Evolutionary conservation across 2,329 filamentous ascomycete species (phyloP).

Genomic region (Exserohilum rostratum): DNA sequence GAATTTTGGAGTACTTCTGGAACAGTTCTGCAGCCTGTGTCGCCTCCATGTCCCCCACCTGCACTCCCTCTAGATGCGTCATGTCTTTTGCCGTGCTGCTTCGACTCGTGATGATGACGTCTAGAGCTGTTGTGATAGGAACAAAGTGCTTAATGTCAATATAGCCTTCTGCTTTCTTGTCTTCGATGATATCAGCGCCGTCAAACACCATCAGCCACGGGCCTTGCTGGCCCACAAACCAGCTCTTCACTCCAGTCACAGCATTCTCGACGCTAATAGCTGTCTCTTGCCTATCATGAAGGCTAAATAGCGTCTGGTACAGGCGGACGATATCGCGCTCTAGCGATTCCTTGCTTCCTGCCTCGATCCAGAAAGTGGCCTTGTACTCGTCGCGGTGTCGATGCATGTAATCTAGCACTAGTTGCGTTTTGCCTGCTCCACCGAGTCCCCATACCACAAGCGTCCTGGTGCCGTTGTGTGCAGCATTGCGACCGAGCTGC

Average conservation of each 20-base stretch:
- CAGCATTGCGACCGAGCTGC: conserved; percentile 11
- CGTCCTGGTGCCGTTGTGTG: conserved; percentile 10
- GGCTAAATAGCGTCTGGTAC: conserved; percentile 19
- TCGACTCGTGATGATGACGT: background rate
- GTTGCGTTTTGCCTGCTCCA: background rate
- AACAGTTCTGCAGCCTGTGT: conserved; percentile 20
- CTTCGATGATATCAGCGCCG: conserved; percentile 23
- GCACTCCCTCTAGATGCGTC: conserved; percentile 18
- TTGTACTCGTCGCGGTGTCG: conserved; percentile 12
- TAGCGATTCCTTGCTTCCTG: conserved; percentile 24
- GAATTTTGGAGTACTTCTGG: background rate
- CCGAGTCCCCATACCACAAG: conserved; percentile 2
- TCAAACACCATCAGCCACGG: conserved; percentile 27
- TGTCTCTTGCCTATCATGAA: conserved; percentile 5
- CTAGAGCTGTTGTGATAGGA: conserved; percentile 6
- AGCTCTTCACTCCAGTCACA: conserved; percentile 24
- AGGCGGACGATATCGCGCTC: conserved; percentile 27
- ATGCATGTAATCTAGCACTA: background rate
- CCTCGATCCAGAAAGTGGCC: conserved; percentile 31
- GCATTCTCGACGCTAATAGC: too few relatives aligned
- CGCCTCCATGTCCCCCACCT: conserved; percentile 23
- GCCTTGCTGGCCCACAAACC: conserved; percentile 16
- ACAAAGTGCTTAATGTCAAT: conserved; percentile 24
- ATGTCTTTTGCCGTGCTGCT: conserved; percentile 9
- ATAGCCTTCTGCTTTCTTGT: conserved; percentile 12